Percentiles rank a stretch among this genome's conserved stretches.
These are phyloP conservation scores for Albizia julibrissin DNA, from an alignment of 306 rosid genomes.

Conservation along the genomic window DNA sequence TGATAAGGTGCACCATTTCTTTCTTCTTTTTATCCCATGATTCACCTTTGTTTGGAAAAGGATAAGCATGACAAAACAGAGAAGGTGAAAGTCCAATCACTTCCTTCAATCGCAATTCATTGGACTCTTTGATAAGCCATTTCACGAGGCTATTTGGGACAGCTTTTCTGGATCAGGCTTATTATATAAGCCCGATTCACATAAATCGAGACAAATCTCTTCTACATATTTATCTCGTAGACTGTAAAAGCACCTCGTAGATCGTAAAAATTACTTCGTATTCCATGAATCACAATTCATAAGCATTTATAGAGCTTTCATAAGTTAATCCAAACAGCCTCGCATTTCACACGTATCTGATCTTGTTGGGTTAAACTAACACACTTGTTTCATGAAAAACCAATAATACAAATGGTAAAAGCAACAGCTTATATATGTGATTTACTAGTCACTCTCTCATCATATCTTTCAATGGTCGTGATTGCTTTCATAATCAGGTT, in stretches of 20 bases:
- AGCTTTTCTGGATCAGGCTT: no score
- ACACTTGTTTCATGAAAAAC: not conserved
- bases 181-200: no score
- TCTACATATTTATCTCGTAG: no score
- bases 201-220: no score
- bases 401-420: conserved; percentile 10
- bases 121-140: not conserved
- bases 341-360: not conserved
- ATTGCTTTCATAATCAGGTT: conserved; percentile 9
- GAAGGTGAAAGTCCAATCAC: conserved; percentile 33
- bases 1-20: conserved; percentile 55
- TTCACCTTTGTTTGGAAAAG: not conserved
- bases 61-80: conserved; percentile 29
- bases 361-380: not conserved
- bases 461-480: conserved; percentile 4
- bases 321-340: no score
- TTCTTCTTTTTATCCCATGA: conserved; percentile 40
- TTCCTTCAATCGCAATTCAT: conserved; percentile 43
- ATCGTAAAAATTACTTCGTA: no score
- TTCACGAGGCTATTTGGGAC: no score
- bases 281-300: no score
- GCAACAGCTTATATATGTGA: conserved; percentile 7
- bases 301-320: no score
- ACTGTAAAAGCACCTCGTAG: no score
- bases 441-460: not conserved